These are phyloP conservation scores for Lablab purpureus DNA, from an alignment of 306 rosid genomes.

Conservation along the genomic window DNA sequence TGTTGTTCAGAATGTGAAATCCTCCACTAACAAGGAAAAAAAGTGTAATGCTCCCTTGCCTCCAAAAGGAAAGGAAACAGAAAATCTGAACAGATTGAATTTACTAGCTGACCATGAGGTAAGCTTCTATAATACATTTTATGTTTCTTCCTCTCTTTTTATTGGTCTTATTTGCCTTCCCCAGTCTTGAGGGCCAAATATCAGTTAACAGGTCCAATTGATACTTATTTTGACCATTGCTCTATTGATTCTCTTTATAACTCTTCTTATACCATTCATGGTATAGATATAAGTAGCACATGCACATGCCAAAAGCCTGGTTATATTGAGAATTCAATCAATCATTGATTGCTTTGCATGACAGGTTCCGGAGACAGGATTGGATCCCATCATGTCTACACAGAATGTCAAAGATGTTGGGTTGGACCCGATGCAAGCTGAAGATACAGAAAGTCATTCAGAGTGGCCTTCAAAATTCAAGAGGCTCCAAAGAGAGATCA, in stretches of 20 bases:
- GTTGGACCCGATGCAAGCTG: constrained; percentile 71
- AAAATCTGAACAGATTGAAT: constrained; percentile 41
- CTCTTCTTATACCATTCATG: background rate
- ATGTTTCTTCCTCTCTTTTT: constrained; percentile 16
- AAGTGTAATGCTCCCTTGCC: constrained; percentile 39
- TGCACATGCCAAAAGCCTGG: constrained; percentile 22
- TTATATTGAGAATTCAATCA: constrained; percentile 27
- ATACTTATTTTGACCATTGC: constrained; percentile 15
- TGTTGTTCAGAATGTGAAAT: constrained; percentile 48
- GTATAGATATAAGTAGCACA: constrained; percentile 30
- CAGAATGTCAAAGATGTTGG: constrained; percentile 75
- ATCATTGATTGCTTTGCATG: constrained; percentile 34
- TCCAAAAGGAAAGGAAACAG: constrained; percentile 51
- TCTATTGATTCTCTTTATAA: constrained; percentile 4
- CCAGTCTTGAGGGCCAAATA: constrained; percentile 23
- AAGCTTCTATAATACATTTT: constrained; percentile 32
- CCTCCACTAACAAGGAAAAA: constrained; percentile 48
- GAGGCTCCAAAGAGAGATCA: constrained; percentile 78
- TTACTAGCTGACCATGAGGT: constrained; percentile 61
- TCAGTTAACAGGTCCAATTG: constrained; percentile 4
- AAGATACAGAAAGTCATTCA: constrained; percentile 62
- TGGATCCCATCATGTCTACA: constrained; percentile 32
- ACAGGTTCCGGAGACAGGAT: constrained; percentile 59
- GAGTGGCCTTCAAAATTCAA: constrained; percentile 83
- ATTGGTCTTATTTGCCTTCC: background rate